A percentile compares a stretch with the other conserved stretches of the same genome.
These are phyloP conservation scores for Theobroma cacao DNA, from an alignment of 345 rosid species.

Conservation along the genomic window DNA sequence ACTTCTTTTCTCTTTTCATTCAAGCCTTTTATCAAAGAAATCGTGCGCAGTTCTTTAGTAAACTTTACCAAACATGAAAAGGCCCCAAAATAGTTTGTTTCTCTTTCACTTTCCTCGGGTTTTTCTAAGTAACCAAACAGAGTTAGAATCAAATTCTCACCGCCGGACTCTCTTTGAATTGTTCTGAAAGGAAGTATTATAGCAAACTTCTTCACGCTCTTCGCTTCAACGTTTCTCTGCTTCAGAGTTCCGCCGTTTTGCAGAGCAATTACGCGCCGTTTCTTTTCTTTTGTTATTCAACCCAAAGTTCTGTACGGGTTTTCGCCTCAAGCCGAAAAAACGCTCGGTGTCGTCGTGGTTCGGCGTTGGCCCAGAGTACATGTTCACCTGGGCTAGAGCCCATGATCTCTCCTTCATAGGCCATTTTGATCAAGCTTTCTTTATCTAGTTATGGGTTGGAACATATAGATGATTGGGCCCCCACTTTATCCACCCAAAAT, in stretches of 20 bases:
- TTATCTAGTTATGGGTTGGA: too few species aligned
- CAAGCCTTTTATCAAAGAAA: neutral
- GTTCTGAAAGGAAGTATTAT: neutral
- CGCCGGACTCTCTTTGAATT: neutral
- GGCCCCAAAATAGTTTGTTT: neutral
- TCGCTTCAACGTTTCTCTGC: constrained; percentile 5
- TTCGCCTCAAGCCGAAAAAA: neutral
- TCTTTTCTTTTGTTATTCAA: neutral
- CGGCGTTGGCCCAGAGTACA: too few species aligned
- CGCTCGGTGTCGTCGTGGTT: neutral
- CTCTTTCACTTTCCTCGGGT: neutral
- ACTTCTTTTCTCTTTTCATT: neutral
- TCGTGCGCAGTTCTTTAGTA: neutral
- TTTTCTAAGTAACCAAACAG: neutral
- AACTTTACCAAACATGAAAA: neutral
- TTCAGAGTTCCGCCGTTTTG: neutral
- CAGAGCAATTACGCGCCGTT: neutral
- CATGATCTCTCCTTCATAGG: neutral
- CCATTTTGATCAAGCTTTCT: neutral
- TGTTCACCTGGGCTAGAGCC: neutral
- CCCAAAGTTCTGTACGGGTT: neutral
- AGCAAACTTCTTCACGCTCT: neutral
- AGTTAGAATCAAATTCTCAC: neutral
- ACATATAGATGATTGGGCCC: too few species aligned
- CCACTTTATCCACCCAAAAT: too few species aligned